Base-by-base conservation (phyloP, 768 basidiomycete genomes). In the Myochromella boudieri region DNA sequence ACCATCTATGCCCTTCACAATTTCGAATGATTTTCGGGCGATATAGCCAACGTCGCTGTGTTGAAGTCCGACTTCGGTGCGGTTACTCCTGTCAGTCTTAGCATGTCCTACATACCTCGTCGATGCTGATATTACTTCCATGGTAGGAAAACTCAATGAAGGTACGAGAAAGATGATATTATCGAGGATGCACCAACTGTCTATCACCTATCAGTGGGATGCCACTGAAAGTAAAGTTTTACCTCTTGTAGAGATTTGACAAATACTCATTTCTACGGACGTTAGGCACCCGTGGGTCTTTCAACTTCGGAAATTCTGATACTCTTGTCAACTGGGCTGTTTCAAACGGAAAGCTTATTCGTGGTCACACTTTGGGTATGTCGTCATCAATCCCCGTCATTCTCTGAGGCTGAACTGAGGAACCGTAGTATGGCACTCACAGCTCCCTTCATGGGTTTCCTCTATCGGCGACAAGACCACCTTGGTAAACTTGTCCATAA, bases 401-500 rank as follows among this genome's bases (percentile, higher is more conserved):
- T n/a, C 33, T n/a, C n/a, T n/a, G 6, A 34, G n/a, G n/a, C n/a
- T n/a, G n/a, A n/a, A 5, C 33, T 34, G 33, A 34, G 6, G 7
- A 6, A 5, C 14, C 5, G 5, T 14, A 34, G 33, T 34, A 10
- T 65, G 64, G 65, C 61, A 59, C 45, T 64, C 62, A 34, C 76
- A 77, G 48, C 67, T 76, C 33, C 76, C 74, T 4, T 47, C 56
- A 6, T 76, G 72, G 71, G 73, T 74, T n/a, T 63, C 60, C 2
- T 52, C 58, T 2, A 73, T 73, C 47, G 61, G 49, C 38, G 69
- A 74, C 44, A 64, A 58, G 44, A 49, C 53, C 6, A 74, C 72
- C 11, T 56, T 75, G 60, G 72, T 70, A 9, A 39, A 55, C 48
- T 42, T 9, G 4, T 14, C 20, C 17, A 15, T 12, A 11, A 4